These are phyloP conservation scores for Blakeslea trispora DNA, from an alignment of 371 early-diverging fungal species.

Conservation along the genomic window DNA sequence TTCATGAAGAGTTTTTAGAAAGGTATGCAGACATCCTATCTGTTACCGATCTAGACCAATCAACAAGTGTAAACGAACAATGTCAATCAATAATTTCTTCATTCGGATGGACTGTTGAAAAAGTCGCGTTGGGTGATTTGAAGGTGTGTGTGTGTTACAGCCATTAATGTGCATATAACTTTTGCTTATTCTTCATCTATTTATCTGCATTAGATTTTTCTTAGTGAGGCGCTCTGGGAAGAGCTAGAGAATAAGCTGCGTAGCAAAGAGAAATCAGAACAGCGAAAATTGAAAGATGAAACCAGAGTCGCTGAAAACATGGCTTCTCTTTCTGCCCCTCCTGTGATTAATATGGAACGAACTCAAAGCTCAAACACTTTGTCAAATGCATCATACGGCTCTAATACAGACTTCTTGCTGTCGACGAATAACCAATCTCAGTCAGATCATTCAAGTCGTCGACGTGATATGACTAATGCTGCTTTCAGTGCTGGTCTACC, in stretches of 20 bases:
- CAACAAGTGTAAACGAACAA: slow-evolving; percentile 30
- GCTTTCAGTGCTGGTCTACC: slow-evolving; percentile 23
- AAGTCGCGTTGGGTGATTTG: slow-evolving; percentile 72
- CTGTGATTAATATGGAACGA: slow-evolving; percentile 24
- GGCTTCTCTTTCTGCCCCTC: slow-evolving; percentile 14
- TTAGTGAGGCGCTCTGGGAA: slow-evolving; percentile 72
- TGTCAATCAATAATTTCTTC: slow-evolving; percentile 63
- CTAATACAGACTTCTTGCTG: slow-evolving; percentile 32
- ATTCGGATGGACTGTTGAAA: slow-evolving; percentile 67
- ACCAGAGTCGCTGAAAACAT: slow-evolving; percentile 25
- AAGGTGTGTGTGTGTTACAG: too few species aligned
- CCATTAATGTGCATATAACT: too few species aligned
- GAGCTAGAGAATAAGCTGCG: slow-evolving; percentile 60
- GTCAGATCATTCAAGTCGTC: slow-evolving; percentile 13
- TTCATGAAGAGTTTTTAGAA: slow-evolving; percentile 39
- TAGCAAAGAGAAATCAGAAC: slow-evolving; percentile 38
- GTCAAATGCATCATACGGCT: slow-evolving; percentile 38
- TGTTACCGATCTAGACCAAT: slow-evolving; percentile 19
- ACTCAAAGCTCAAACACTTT: slow-evolving; percentile 36
- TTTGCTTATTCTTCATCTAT: too few species aligned
- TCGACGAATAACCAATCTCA: slow-evolving; percentile 4
- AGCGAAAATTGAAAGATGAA: slow-evolving; percentile 33
- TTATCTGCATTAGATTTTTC: too few species aligned
- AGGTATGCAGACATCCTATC: slow-evolving; percentile 56
- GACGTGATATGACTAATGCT: slow-evolving; percentile 3